Percentiles rank a stretch among this genome's conserved stretches.
phyloP scores from a whole-genome alignment of 2,329 filamentous ascomycete genomes.

The Graphilbum ipis-grandicollis region DNA sequence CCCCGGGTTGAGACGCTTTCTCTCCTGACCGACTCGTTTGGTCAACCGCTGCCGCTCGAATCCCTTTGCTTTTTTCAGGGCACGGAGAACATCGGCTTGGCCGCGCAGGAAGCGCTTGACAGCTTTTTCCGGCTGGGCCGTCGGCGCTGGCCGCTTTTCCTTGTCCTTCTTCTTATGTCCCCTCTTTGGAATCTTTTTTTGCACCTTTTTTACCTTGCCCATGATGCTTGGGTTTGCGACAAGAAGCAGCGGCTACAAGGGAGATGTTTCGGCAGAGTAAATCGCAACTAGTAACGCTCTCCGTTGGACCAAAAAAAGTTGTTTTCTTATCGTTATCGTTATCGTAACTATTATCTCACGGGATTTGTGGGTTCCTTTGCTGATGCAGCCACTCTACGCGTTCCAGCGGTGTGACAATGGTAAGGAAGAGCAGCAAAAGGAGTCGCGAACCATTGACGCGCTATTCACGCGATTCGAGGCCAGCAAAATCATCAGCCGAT shows the following conservation, averaged over 20 bases:
- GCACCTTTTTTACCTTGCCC: background rate
- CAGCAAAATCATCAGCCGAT: no score
- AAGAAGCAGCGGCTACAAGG: no score
- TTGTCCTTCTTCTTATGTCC: constrained; percentile 12
- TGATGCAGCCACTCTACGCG: constrained; percentile 10
- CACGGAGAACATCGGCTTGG: constrained; percentile 38
- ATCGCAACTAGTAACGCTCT: no score
- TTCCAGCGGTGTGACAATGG: background rate
- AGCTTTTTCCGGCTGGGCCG: constrained; percentile 6
- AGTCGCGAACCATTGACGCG: no score
- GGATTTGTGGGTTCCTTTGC: background rate
- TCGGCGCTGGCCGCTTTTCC: constrained; percentile 14
- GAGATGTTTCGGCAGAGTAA: no score
- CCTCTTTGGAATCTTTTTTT: background rate
- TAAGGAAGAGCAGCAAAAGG: no score
- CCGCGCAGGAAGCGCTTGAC: constrained; percentile 6
- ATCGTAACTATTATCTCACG: background rate
- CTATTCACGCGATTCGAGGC: no score
- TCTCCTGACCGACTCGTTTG: constrained; percentile 34
- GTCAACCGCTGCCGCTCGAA: constrained; percentile 65
- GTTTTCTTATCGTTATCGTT: constrained; percentile 1
- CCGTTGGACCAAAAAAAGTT: no score
- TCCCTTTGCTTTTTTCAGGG: constrained; percentile 55
- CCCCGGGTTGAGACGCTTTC: constrained; percentile 6
- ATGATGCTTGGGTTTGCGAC: no score